Evolutionary conservation across 495 filamentous ascomycete genomes (phyloP).

Genomic region (Xylaria palmicola): DNA sequence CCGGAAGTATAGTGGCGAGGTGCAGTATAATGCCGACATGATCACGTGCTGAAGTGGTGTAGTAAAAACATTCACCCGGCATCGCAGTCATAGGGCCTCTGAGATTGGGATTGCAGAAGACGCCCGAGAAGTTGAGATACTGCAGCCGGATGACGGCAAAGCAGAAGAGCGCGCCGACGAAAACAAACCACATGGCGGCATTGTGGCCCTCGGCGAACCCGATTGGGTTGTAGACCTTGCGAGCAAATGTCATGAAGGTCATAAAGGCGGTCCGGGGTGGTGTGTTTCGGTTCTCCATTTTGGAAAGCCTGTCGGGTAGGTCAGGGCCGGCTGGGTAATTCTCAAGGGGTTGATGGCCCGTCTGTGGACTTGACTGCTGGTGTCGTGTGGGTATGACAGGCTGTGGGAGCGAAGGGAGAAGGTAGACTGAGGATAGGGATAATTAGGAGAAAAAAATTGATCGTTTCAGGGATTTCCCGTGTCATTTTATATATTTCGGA

Average conservation of each 20-base stretch:
- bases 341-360: too few species aligned
- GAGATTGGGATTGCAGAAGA: conserved; percentile 19
- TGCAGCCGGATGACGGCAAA: conserved; percentile 27
- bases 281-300: conserved; percentile 13
- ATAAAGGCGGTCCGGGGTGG: conserved; percentile 9
- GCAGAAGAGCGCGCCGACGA: conserved; percentile 29
- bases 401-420: too few species aligned
- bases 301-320: too few species aligned
- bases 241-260: conserved; percentile 14
- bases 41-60: conserved; percentile 30
- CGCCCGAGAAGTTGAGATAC: conserved; percentile 38
- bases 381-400: too few species aligned
- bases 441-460: too few species aligned
- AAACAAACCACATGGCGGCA: conserved; percentile 38
- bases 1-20: conserved; percentile 45
- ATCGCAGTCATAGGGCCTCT: conserved; percentile 21
- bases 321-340: too few species aligned
- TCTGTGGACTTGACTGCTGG: too few species aligned
- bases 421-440: too few species aligned
- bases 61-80: conserved; percentile 55
- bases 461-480: too few species aligned
- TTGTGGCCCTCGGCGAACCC: conserved; percentile 43
- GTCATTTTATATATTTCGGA: too few species aligned
- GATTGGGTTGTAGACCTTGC: conserved; percentile 33
- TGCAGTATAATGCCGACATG: conserved; percentile 50